Base-by-base conservation (phyloP, 1,139 yeast species). In the Sugiyamaella japonica region DNA sequence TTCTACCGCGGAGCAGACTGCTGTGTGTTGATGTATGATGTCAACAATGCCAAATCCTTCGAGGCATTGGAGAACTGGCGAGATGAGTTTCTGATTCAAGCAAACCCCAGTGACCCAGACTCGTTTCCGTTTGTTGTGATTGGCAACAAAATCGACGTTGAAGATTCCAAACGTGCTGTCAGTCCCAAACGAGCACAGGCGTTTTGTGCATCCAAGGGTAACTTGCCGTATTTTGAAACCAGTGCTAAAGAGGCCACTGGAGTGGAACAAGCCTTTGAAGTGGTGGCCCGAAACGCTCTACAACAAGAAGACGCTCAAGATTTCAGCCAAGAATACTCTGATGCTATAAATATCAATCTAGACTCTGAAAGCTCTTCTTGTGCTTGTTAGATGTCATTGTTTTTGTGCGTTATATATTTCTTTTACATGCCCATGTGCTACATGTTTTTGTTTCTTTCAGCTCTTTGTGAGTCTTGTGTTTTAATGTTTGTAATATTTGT, bases 1-100 rank as follows among this genome's bases (percentile, higher is more conserved):
- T 93, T 93, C 71, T 93, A 93, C 72, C 79, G 99, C 64, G 99
- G 99, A 37, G 97, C 99, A 0, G 99, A 93, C 72, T 93, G 99
- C 73, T 93, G 99, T 73, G 98, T 93, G 8, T 79, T 93, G 59
- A 96, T 95, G 63, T 91, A 86, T 71, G 98, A 91, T 69, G 97
- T 93, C 49, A 90, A 96, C 59, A 91, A 91, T 73, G 86, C 89
- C 60, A 90, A 90, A 73, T 88, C 96, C 6, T 88, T 93, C 71
- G 97, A 91, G 69, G 86, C 88, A 64, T 79, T 93, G 61, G 85
- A 89, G 51, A 81, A 89, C 52, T 93, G 99, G 99, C 84, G 91
- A 68, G 98, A 93, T 72, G 98, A 93, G 73, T 93, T 93, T 69
- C 76, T 93, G 61, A 84, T 93, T 54, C 98, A 93, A 71, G 95